Evolutionary conservation across 306 rosid genomes (phyloP), one percentile per base, ranked within the genome.

Genomic region (Trifolium subterraneum): DNA sequence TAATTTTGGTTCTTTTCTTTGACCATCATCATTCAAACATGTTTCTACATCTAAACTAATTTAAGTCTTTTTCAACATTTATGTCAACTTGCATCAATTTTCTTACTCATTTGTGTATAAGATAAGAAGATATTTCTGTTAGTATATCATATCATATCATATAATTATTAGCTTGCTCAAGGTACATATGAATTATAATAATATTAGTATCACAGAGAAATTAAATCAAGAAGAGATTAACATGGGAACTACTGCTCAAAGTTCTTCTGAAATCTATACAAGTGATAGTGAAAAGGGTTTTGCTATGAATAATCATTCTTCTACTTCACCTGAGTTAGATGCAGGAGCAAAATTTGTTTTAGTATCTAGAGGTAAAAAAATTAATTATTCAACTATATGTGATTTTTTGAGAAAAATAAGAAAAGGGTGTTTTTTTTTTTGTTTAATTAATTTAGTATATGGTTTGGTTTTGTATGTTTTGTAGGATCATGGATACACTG

Each of bases 271-370:
- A 64, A 70, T 80, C 35, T 38, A 41, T 62, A 71, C 55, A 55
- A 52, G 67, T 81, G 86, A 76, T 11, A 85, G 85, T 72, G 87
- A 82, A 79, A 82, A 75, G 47, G 83, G 86, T 16, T 76, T 68
- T 64, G 78, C 14, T 4, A 16, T 76, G 7, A 51, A 18, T 42
- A 66, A 67, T 42, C 66, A 70, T 6, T 51, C 85, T n/a, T n/a
- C 79, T 61, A 39, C 62, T 82, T 16, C 80, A 0, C 55, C 71
- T 27, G 83, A 86, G 73, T 81, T 87, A 9, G 98, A 90, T 74
- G 98, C 98, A 7, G 96, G 96, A 51, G 91, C 90, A 72, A 59
- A 87, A 52, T 90, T 93, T 47, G 98, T 93, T 67, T 92, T 93
- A 55, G 88, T 87, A 75, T 87, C 96, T 35, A 31, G 47, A 87